Evolutionary conservation across 1,139 yeast genomes (phyloP), one percentile per base, ranked within the genome.

Genomic region (Hemisphaericaspora lyxosophila): DNA sequence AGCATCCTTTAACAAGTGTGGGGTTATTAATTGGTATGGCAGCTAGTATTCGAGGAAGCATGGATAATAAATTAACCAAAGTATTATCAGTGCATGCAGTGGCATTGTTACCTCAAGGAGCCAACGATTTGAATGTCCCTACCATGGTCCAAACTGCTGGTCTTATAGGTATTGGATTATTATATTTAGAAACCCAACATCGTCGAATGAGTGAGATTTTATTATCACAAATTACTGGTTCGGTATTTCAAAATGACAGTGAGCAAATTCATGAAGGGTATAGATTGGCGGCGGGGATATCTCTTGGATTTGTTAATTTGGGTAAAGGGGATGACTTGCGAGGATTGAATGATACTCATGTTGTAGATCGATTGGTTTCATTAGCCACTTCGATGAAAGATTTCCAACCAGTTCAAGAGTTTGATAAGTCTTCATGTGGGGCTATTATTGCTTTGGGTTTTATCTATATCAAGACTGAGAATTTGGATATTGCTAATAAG

Each of bases 51-150:
- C 70, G 74, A 47, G 92, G 97, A 1, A 69, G 94, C 0, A 85
- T 85, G 89, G 92, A 92, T 64, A 72, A 82, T 35, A 89, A 88
- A 52, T 66, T 94, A 35, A 88, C 97, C 0, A 90, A 89, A 54
- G 96, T 94, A 0, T 66, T 94, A 34, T 85, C 96, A 2, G 96
- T 94, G 7, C 98, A 94, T 60, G 88, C 95, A 5, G 89, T 86
- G 13, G 97, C 97, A 0, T 64, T 94, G 28, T 67, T 94, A 20
- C 99, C 99, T 0, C 79, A 78, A 26, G 97, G 97, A 0, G 90
- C 97, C 0, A 85, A 85, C 41, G 95, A 89, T 56, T 72, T 92
- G 52, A 88, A 92, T 57, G 95, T 94, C 8, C 80, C 89, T 4
- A 69, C 80, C 1, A 72, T 80, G 23, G 96, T 92, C 6, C 98